phyloP scores from a whole-genome alignment of 441 rosid genomes.

The Populus tomentosa region DNA sequence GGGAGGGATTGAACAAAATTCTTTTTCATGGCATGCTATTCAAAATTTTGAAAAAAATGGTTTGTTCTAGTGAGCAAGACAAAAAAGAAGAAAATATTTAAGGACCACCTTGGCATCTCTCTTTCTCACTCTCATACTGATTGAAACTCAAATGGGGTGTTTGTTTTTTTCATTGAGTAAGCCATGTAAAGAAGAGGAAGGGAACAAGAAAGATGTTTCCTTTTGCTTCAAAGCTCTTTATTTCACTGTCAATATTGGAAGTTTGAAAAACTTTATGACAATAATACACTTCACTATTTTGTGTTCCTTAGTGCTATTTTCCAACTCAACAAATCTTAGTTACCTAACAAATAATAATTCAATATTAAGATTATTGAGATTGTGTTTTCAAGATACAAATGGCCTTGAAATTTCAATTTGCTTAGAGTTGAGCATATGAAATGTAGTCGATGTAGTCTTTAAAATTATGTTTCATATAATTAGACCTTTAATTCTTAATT shows the following conservation, averaged over 20 bases:
- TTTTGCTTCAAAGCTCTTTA: too few species aligned
- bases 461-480: too few species aligned
- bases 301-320: too few species aligned
- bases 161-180: constrained; percentile 4
- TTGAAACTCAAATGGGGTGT: neutral
- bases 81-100: neutral
- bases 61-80: constrained; percentile 10
- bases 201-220: constrained; percentile 8
- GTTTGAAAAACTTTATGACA: constrained; percentile 10
- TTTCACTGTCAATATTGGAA: constrained; percentile 5
- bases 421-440: too few species aligned
- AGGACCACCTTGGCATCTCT: neutral
- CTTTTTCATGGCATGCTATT: constrained; percentile 2
- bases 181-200: constrained; percentile 29
- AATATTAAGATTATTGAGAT: too few species aligned
- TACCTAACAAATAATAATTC: too few species aligned
- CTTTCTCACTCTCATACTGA: neutral
- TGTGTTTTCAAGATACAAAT: too few species aligned
- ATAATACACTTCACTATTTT: neutral
- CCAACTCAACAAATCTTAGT: too few species aligned
- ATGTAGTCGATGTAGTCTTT: too few species aligned
- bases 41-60: constrained; percentile 11
- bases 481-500: too few species aligned
- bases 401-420: too few species aligned
- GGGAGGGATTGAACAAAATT: neutral